Base-by-base conservation (phyloP, 176 grass and related monocot genomes). In the Triticum timopheevii region DNA sequence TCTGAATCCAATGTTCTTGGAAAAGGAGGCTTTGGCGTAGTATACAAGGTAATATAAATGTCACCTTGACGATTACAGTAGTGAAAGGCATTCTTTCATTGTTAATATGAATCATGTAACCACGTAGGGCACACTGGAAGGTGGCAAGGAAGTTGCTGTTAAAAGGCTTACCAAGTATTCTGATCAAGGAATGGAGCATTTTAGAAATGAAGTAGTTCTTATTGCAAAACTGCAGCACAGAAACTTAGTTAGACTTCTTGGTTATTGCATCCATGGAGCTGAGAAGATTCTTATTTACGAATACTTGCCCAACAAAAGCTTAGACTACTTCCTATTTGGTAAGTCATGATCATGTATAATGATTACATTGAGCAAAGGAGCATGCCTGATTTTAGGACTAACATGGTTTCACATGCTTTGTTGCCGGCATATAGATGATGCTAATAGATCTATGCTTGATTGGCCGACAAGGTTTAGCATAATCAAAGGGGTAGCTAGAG, bases 241-340 rank as follows among this genome's bases (percentile, higher is more conserved):
- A 27, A 93, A 94, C 54, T 76, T 94, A 56, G 92, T 89, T 49
- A 82, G 25, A 49, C 89, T 94, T 8, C 33, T 87, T 10, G 89
- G 92, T n/a, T 94, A 70, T 8, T 91, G 89, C 38, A 85, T 84
- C 35, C 68, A 85, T 49, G 89, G 38, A 49, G 74, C 89, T 49
- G 92, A 94, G 54, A 89, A 86, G 54, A 30, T 91, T 16, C 84
- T 94, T 12, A 50, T 91, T 47, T 94, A 91, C 34, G 89, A 91
- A 42, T 94, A 91, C 62, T 59, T 94, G 17, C 80, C 80, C 1
- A 94, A 94, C 39, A 94, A 81, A 86, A 93, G 92, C 68, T 86
- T 93, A 65, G 88, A 93, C 47, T 75, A 35, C 17, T 86, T 89
- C 45, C 69, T 91, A 50, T 93, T 91, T 65, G 74, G 92, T 90